phyloP scores from a whole-genome alignment of 768 basidiomycete species.

The Lyophyllum decastes region DNA sequence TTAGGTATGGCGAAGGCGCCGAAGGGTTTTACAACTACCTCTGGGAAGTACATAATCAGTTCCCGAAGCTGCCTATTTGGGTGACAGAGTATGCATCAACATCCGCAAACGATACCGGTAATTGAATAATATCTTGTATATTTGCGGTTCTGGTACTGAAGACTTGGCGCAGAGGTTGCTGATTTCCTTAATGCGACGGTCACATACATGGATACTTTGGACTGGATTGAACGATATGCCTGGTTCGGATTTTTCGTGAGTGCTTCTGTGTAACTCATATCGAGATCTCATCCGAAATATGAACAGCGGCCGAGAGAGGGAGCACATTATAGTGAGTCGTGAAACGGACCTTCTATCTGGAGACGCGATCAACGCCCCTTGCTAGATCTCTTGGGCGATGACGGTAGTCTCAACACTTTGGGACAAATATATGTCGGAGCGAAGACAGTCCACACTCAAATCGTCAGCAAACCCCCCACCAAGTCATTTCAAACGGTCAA shows the following conservation, averaged over 20 bases:
- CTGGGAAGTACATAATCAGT: slow-evolving; percentile 51
- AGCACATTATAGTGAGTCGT: slow-evolving; percentile 41
- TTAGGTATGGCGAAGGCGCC: slow-evolving; percentile 59
- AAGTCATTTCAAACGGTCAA: slow-evolving; percentile 32
- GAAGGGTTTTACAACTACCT: slow-evolving; percentile 58
- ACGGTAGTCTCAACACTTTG: slow-evolving; percentile 45
- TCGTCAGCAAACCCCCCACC: slow-evolving; percentile 26
- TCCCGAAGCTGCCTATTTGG: slow-evolving; percentile 56
- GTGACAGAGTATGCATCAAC: slow-evolving; percentile 66
- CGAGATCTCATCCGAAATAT: not conserved
- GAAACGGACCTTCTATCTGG: not conserved
- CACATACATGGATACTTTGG: slow-evolving; percentile 53
- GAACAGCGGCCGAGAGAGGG: slow-evolving; percentile 42
- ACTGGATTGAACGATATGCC: slow-evolving; percentile 62
- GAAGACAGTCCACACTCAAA: slow-evolving; percentile 43
- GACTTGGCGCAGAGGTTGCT: slow-evolving; percentile 37
- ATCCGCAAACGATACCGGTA: slow-evolving; percentile 43
- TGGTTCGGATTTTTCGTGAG: slow-evolving; percentile 62
- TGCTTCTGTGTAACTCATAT: slow-evolving; percentile 12
- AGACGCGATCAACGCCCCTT: not conserved
- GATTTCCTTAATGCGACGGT: slow-evolving; percentile 60
- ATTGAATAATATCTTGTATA: not conserved
- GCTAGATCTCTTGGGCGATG: slow-evolving; percentile 42
- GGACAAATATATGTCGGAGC: slow-evolving; percentile 49
- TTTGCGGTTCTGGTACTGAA: not conserved